Evolutionary conservation across 345 rosid genomes (phyloP).

Genomic region (Euphorbia lathyris): DNA sequence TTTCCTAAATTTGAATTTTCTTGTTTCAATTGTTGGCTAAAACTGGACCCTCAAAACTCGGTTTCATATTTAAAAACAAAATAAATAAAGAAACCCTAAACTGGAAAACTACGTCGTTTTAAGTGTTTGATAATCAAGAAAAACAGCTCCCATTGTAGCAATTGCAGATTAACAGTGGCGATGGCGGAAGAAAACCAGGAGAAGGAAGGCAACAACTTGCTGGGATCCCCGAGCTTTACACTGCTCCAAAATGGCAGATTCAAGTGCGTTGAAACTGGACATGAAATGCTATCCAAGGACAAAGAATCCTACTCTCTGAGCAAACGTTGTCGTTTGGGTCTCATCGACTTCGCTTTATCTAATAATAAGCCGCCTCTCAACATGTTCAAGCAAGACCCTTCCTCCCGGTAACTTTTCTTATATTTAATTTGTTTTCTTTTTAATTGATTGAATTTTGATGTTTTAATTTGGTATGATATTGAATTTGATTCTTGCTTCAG

Average conservation of each 20-base stretch:
- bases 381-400: conserved; percentile 72
- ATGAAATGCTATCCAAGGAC: conserved; percentile 66
- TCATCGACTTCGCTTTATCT: conserved; percentile 68
- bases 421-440: not conserved
- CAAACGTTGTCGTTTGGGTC: conserved; percentile 86
- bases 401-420: conserved; percentile 45
- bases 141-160: too few species aligned
- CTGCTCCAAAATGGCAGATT: conserved; percentile 66
- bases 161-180: conserved; percentile 12
- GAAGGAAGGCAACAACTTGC: conserved; percentile 53
- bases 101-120: too few species aligned
- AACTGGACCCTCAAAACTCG: too few species aligned
- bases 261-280: conserved; percentile 84
- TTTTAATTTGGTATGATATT: not conserved
- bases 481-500: conserved; percentile 36
- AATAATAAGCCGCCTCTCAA: conserved; percentile 68
- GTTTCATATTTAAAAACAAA: too few species aligned
- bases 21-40: too few species aligned
- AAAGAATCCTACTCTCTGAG: conserved; percentile 57
- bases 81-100: too few species aligned
- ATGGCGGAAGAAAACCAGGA: conserved; percentile 13
- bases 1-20: too few species aligned
- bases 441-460: not conserved
- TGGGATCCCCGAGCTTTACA: conserved; percentile 59
- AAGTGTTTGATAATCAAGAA: too few species aligned